These are phyloP conservation scores for Skeletonema menzelii DNA, from an alignment of 108 stramenopile species.

Conservation along the genomic window DNA sequence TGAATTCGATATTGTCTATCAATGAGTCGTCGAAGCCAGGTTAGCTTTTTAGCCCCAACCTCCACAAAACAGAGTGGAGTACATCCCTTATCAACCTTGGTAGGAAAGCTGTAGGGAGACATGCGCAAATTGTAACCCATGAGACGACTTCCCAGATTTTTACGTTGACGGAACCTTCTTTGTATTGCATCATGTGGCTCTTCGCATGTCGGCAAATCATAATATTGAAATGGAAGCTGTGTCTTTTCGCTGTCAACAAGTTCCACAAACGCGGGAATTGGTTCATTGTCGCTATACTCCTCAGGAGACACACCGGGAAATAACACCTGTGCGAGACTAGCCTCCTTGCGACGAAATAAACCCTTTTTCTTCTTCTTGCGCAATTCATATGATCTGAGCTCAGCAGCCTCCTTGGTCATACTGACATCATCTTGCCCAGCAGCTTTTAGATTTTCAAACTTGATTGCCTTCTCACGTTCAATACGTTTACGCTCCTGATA, in stretches of 20 bases:
- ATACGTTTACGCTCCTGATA: conserved; percentile 7
- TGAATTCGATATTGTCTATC: conserved; percentile 95
- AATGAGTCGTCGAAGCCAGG: conserved; percentile 80
- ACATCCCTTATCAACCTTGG: conserved; percentile 54
- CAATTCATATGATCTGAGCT: conserved; percentile 43
- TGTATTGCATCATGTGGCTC: conserved; percentile 41
- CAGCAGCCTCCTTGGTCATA: conserved; percentile 48
- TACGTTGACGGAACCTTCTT: conserved; percentile 53
- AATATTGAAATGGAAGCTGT: conserved; percentile 94
- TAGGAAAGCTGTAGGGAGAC: conserved; percentile 62
- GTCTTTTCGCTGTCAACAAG: conserved; percentile 77
- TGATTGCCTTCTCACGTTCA: conserved; percentile 19
- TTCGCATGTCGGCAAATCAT: conserved; percentile 90
- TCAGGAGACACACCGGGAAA: conserved; percentile 83
- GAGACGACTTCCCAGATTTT: conserved; percentile 72
- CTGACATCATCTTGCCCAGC: conserved; percentile 39
- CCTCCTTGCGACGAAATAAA: conserved; percentile 57
- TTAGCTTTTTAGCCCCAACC: conserved; percentile 61
- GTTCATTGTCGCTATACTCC: conserved; percentile 53
- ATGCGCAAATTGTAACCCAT: conserved; percentile 70
- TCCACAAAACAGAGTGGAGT: conserved; percentile 58
- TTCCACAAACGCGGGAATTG: conserved; percentile 72
- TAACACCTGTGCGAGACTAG: conserved; percentile 65
- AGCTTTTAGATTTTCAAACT: conserved; percentile 44
- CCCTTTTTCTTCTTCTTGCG: conserved; percentile 79